These are phyloP conservation scores for Suillus cothurnatus DNA, from an alignment of 768 basidiomycete genomes.

Conservation along the genomic window DNA sequence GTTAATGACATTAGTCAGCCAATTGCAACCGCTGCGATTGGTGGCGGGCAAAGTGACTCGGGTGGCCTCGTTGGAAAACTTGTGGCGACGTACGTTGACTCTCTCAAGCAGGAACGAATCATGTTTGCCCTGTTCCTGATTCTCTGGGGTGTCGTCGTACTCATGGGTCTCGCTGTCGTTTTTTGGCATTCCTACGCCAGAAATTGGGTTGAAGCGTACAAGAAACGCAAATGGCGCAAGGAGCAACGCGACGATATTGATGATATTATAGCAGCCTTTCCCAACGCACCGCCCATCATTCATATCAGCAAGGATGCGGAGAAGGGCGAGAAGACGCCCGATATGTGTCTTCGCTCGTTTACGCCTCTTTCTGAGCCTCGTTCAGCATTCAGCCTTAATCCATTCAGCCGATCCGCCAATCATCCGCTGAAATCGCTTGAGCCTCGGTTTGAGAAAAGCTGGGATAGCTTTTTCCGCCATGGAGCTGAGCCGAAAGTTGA, in stretches of 20 bases:
- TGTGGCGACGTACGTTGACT: conserved; percentile 69
- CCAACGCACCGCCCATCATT: conserved; percentile 18
- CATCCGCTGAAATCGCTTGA: conserved; percentile 30
- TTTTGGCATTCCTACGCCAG: conserved; percentile 72
- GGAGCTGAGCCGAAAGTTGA: conserved; percentile 15
- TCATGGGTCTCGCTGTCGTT: conserved; percentile 74
- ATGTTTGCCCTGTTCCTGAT: conserved; percentile 84
- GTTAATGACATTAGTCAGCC: conserved; percentile 79
- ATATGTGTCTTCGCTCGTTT: conserved; percentile 45
- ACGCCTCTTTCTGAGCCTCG: conserved; percentile 50
- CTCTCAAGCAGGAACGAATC: conserved; percentile 78
- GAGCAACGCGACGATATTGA: conserved; percentile 54
- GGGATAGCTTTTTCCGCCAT: conserved; percentile 47
- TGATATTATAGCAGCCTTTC: conserved; percentile 37
- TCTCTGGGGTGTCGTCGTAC: conserved; percentile 80
- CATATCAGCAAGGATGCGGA: conserved; percentile 24
- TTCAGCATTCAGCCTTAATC: conserved; percentile 32
- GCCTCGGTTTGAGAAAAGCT: conserved; percentile 42
- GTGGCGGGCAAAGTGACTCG: conserved; percentile 50
- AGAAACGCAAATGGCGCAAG: conserved; percentile 50
- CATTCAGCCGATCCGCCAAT: conserved; percentile 39
- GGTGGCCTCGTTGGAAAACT: conserved; percentile 72
- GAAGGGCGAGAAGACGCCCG: conserved; percentile 21
- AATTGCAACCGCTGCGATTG: conserved; percentile 82
- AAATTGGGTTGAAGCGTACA: conserved; percentile 46